Evolutionary conservation across 805 yeast genomes (phyloP).

Genomic region (Wickerhamiella bombiphila): DNA sequence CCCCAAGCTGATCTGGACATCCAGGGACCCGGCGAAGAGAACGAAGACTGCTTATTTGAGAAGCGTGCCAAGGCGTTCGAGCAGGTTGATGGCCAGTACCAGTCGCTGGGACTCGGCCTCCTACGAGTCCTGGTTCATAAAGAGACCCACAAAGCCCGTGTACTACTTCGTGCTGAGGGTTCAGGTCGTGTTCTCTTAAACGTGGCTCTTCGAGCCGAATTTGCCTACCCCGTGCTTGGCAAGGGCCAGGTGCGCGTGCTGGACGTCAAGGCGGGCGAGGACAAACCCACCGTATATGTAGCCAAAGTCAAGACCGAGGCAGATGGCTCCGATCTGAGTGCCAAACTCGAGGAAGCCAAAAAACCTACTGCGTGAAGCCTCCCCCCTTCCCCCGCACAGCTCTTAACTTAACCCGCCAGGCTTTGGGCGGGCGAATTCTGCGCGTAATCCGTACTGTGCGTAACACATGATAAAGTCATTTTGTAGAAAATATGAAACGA

Average conservation of each 20-base stretch:
- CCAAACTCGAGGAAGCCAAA: conserved; percentile 21
- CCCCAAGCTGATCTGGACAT: conserved; percentile 35
- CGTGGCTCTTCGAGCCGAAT: conserved; percentile 39
- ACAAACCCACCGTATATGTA: conserved; percentile 50
- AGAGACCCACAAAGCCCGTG: conserved; percentile 47
- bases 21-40: conserved; percentile 72
- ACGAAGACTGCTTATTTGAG: conserved; percentile 47
- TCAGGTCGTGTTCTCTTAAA: conserved; percentile 67
- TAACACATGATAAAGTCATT: no score
- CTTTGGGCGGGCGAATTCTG: no score
- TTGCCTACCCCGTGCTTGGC: conserved; percentile 47
- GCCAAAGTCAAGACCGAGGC: conserved; percentile 62
- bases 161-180: conserved; percentile 79
- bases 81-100: conserved; percentile 33
- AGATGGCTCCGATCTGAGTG: conserved; percentile 44
- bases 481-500: no score
- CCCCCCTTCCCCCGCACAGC: no score
- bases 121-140: conserved; percentile 54
- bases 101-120: conserved; percentile 58
- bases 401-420: no score
- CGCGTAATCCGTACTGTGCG: no score
- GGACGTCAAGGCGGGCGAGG: conserved; percentile 35
- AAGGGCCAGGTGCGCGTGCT: conserved; percentile 58
- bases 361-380: no score
- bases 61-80: conserved; percentile 61